Conservation (phyloP, 2,329 filamentous ascomycete species). For the Pseudocercospora musae region DNA sequence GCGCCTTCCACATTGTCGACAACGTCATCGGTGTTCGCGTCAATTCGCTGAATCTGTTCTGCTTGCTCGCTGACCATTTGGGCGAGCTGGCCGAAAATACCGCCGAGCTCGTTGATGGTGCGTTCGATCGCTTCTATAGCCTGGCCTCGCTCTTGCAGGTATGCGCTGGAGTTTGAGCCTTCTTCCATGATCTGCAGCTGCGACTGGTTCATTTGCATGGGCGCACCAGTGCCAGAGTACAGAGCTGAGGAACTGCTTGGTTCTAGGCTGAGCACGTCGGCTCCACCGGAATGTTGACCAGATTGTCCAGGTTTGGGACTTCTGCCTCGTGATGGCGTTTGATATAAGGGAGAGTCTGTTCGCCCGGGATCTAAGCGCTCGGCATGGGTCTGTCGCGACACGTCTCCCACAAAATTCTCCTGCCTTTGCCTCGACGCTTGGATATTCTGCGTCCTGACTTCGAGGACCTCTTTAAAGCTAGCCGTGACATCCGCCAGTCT, state of each 20-base stretch:
- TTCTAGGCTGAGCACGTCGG: conserved; percentile 52
- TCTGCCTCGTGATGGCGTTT: conserved; percentile 69
- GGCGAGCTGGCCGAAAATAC: conserved; percentile 90
- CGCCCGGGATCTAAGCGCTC: conserved; percentile 42
- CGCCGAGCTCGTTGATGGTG: conserved; percentile 86
- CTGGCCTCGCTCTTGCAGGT: conserved; percentile 90
- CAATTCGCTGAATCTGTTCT: conserved; percentile 95
- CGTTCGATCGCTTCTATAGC: conserved; percentile 96
- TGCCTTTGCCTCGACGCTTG: conserved; percentile 88
- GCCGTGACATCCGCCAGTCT: conserved; percentile 88
- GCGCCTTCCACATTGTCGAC: conserved; percentile 98
- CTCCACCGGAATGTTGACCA: conserved; percentile 15
- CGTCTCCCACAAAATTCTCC: conserved; percentile 92
- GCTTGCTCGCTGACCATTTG: conserved; percentile 97
- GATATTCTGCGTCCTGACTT: conserved; percentile 96
- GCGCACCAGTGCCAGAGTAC: conserved; percentile 33
- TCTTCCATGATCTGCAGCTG: conserved; percentile 87
- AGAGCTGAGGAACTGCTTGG: conserved; percentile 35
- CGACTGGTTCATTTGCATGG: conserved; percentile 56
- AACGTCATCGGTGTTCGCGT: conserved; percentile 95
- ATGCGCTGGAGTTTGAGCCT: conserved; percentile 77
- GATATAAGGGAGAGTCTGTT: conserved; percentile 65
- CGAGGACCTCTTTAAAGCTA: conserved; percentile 96
- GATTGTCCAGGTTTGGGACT: conserved; percentile 42
- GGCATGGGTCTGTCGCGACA: conserved; percentile 57